Conservation (phyloP, 202 grass and related monocot genomes). For the Bolboschoenoplectus hybrid region DNA sequence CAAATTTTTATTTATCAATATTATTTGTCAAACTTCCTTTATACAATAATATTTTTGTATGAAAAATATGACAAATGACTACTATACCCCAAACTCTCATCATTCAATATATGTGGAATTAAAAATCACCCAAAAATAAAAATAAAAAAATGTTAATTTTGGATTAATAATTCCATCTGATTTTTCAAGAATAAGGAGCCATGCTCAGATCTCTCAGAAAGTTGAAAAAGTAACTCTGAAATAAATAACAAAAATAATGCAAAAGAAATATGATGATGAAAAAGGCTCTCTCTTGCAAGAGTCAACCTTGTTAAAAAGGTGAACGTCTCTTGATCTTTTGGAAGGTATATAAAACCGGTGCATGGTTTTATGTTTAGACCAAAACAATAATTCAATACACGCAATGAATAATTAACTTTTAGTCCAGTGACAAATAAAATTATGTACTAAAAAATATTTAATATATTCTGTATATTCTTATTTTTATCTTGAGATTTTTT, state of each 20-base stretch:
- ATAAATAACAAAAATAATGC: slow-evolving; percentile 23
- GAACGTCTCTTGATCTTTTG: background rate
- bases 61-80: too few species aligned
- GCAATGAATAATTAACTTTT: too few species aligned
- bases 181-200: background rate
- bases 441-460: too few species aligned
- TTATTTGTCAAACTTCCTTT: too few species aligned
- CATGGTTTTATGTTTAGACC: background rate
- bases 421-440: too few species aligned
- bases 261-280: background rate
- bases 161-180: background rate
- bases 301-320: slow-evolving; percentile 32
- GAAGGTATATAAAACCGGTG: background rate
- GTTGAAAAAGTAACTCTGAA: slow-evolving; percentile 2
- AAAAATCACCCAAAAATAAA: background rate
- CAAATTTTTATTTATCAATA: too few species aligned
- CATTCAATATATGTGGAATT: background rate
- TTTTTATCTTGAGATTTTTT: too few species aligned
- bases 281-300: background rate
- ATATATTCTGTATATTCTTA: too few species aligned
- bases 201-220: slow-evolving; percentile 8
- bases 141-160: background rate
- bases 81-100: too few species aligned
- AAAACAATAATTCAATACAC: background rate
- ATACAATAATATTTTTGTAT: too few species aligned